Percentiles rank a stretch among this genome's conserved stretches.
Conservation (phyloP, 257 asterid species). For the Solanum clarkiae region DNA sequence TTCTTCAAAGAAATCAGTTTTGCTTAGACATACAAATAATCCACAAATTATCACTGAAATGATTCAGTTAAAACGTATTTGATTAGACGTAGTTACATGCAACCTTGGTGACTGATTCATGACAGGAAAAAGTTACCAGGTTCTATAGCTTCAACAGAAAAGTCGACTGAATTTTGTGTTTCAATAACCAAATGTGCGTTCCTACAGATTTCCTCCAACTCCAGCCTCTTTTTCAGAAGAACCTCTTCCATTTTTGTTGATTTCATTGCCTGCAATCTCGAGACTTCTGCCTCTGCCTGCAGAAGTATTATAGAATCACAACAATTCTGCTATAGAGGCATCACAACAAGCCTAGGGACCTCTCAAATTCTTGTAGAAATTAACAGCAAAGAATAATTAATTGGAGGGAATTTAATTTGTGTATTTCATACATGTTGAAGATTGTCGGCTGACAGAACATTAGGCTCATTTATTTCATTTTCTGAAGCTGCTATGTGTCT, state of each 20-base stretch:
- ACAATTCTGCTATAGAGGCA: neutral
- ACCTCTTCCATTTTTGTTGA: conserved; percentile 72
- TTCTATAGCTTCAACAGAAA: conserved; percentile 50
- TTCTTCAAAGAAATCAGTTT: neutral
- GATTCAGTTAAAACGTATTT: neutral
- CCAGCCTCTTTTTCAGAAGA: conserved; percentile 46
- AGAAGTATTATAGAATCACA: neutral
- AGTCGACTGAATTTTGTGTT: conserved; percentile 24
- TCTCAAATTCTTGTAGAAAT: neutral
- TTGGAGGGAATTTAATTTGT: neutral
- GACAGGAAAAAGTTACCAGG: conserved; percentile 31
- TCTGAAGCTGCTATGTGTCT: conserved; percentile 58
- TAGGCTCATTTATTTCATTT: conserved; percentile 55
- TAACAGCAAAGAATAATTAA: neutral
- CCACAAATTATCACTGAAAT: neutral
- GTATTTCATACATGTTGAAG: conserved; percentile 33
- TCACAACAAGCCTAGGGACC: neutral
- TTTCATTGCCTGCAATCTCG: conserved; percentile 59
- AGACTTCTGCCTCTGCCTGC: conserved; percentile 77
- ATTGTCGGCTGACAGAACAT: conserved; percentile 44
- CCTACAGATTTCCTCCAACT: conserved; percentile 59
- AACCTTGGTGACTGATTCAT: neutral
- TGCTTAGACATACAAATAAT: neutral
- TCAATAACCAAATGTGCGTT: conserved; percentile 63
- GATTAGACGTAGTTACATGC: neutral